Evolutionary conservation across 1,284 basidiomycete species (phyloP).

Genomic region (Coriolopsis trogii): DNA sequence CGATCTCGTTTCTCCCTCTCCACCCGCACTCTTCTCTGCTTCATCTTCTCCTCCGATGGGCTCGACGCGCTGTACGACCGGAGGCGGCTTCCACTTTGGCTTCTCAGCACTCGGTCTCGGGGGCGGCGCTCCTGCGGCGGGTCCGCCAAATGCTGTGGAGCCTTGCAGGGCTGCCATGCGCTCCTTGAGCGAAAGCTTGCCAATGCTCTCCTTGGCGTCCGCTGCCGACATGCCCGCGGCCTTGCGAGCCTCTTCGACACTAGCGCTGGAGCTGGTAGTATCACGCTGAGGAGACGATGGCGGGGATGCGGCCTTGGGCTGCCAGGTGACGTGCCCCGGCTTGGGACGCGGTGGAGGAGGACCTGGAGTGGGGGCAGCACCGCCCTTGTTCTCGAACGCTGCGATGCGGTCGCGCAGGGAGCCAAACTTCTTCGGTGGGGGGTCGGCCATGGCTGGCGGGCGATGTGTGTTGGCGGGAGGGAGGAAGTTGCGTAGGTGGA

Average conservation of each 20-base stretch:
- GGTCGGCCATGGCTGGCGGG: slow-evolving; percentile 56
- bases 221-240: slow-evolving; percentile 70
- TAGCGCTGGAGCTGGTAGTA: slow-evolving; percentile 12
- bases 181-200: slow-evolving; percentile 80
- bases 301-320: slow-evolving; percentile 62
- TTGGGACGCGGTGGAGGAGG: slow-evolving; percentile 68
- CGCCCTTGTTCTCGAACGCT: slow-evolving; percentile 71
- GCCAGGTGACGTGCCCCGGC: slow-evolving; percentile 68
- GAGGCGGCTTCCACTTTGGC: slow-evolving; percentile 83
- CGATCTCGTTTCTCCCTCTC: slow-evolving; percentile 42
- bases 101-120: slow-evolving; percentile 68
- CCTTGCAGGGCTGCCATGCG: slow-evolving; percentile 91
- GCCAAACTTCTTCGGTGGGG: slow-evolving; percentile 61
- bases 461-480: slow-evolving; percentile 5
- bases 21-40: slow-evolving; percentile 36
- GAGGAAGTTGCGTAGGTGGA: background rate
- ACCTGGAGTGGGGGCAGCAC: slow-evolving; percentile 44
- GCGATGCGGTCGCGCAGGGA: slow-evolving; percentile 84
- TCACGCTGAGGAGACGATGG: slow-evolving; percentile 43
- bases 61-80: slow-evolving; percentile 45
- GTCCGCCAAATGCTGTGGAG: slow-evolving; percentile 71
- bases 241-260: slow-evolving; percentile 30
- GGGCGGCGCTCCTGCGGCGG: slow-evolving; percentile 45
- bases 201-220: slow-evolving; percentile 84
- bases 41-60: slow-evolving; percentile 42